Base-by-base conservation (phyloP, 306 rosid species). In the Ormosia semicastrata region DNA sequence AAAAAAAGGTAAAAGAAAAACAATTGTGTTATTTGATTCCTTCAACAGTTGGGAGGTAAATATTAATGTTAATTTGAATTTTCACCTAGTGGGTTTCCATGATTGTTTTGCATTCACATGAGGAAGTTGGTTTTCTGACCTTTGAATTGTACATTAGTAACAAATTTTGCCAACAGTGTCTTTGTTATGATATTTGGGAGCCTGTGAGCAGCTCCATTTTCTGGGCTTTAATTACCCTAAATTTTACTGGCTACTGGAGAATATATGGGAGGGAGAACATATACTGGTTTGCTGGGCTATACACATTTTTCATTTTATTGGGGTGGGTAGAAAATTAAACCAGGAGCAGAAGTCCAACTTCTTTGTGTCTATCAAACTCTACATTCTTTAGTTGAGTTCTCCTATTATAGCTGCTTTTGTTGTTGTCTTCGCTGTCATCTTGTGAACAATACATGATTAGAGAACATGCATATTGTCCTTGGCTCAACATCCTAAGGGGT, bases 21-120 rank as follows among this genome's bases (percentile, higher is more conserved):
- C 1, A 82, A 30, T 8, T 17, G 43, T 52, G 71, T 69, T 63
- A 34, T 41, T 84, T 77, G 13, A 14, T 80, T 49, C 62, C 69
- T 29, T 73, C 59, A 54, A 17, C 32, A 34, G 8, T 24, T 57
- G 8, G 36, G 33, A 56, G 79, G 33, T 4, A 12, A 53, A 40
- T 56, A 10, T 29, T n/a, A 33, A 64, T 57, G 62, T 39, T 54
- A 14, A 43, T 43, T 50, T 29, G 18, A 67, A 17, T 82, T 73
- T 36, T 60, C 37, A 64, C 41, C 37, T 24, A 29, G 76, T 52
- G 24, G 63, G 32, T 72, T 52, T 78, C 39, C 46, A 1, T 54
- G 50, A 30, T 72, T 17, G 37, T 75, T 80, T 59, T 79, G 41
- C 57, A 39, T 79, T 73, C 62, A 8, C 62, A 15, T 13, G 67